Conservation (phyloP, 495 filamentous ascomycete species). For the Penicillium egyptiacum region DNA sequence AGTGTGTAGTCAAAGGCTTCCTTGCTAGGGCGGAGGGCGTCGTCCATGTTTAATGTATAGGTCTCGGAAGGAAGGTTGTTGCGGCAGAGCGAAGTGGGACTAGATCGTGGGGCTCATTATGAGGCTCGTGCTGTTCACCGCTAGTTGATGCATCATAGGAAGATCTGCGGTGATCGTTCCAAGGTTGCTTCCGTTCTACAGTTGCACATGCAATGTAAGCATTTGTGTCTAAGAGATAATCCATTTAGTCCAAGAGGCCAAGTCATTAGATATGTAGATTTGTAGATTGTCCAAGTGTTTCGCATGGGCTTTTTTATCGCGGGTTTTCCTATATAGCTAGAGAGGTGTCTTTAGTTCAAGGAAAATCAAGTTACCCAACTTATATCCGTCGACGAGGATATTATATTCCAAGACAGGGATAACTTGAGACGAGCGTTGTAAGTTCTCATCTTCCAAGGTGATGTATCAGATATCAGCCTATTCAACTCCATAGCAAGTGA, state of each 20-base stretch:
- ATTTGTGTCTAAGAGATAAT: background rate
- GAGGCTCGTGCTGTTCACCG: background rate
- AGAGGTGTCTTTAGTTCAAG: background rate
- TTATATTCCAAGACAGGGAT: background rate
- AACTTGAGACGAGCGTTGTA: background rate
- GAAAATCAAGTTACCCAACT: background rate
- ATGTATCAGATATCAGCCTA: no score
- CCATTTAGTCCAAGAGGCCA: background rate
- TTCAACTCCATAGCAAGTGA: no score
- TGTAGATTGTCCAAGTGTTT: background rate
- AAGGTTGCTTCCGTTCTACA: no score
- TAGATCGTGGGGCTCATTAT: background rate
- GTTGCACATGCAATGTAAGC: no score
- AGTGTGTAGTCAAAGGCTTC: background rate
- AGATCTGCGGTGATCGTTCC: no score
- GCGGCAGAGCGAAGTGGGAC: background rate
- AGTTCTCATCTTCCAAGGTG: background rate
- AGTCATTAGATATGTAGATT: background rate
- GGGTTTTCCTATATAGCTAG: background rate
- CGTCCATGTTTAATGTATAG: background rate
- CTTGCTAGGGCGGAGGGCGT: background rate
- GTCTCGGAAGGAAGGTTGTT: background rate
- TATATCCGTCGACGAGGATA: background rate
- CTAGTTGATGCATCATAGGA: background rate
- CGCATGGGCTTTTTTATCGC: background rate